Evolutionary conservation across 2,329 filamentous ascomycete species (phyloP), one percentile per base, ranked within the genome.

Genomic region (Microcera coccophila): DNA sequence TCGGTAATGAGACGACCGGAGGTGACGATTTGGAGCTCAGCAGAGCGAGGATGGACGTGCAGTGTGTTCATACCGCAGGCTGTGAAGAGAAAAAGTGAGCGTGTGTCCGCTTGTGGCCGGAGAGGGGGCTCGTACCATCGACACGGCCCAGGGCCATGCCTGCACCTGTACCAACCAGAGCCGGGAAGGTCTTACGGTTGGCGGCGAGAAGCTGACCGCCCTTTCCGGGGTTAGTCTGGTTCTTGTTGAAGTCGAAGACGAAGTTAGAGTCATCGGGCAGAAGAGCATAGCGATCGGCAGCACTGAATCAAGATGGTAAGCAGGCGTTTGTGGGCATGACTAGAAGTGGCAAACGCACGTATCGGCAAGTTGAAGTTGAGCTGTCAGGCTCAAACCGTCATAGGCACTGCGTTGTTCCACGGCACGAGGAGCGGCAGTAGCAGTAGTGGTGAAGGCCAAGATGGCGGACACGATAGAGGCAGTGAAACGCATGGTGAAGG

Each of bases 1-100:
- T 75, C 72, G 33, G 73, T 71, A 41, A 74, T 63, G 48, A 79
- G 60, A 17, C 60, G 63, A 41, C 76, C 76, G 31, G 70, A 51
- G 35, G 71, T 69, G 52, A 78, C 68, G 57, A 77, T 63, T 48
- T 75, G 72, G 39, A 79, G 69, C 63, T 79, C 75, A 22, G 71
- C 67, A 22, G 72, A 70, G 32, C 76, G 74, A 37, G 73, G 74
- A 60, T 79, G 76, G 3, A 74, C 67, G 63, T 79, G 76, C 15
- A 75, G 73, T 7, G 73, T 78, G 66, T 77, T 78, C 62, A 81
- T 74, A 44, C 73, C 76, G 54, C 76, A 81, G 26, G 68, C 64
- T 62, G n/a, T 17, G 18, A 3, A 35, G n/a, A 21, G 12, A 12
- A 10, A 7, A 2, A 58, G 46, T 60, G 52, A 56, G 53, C 28